Conservation (phyloP, 768 basidiomycete species). For the Rhizopogon vesiculosus region DNA sequence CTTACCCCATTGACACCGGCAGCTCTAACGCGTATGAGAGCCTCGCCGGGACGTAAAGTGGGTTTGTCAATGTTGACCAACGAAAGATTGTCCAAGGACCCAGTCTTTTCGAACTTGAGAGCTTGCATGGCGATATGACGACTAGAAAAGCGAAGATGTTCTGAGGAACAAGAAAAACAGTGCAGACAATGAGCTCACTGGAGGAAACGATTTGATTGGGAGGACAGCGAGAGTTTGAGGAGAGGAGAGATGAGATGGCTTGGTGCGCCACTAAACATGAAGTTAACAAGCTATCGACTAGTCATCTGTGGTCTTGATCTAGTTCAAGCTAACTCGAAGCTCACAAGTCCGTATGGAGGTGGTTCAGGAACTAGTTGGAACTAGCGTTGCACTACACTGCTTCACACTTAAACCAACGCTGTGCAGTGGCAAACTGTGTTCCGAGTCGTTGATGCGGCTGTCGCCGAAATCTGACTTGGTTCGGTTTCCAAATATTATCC, state of each 20-base stretch:
- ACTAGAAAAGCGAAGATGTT: not conserved
- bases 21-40: conserved; percentile 26
- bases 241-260: not conserved
- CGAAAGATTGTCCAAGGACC: conserved; percentile 23
- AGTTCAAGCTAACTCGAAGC: too few relatives aligned
- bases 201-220: not conserved
- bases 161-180: not conserved
- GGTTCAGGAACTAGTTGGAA: too few relatives aligned
- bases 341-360: too few relatives aligned
- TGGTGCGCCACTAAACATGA: not conserved
- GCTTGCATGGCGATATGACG: conserved; percentile 23
- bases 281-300: too few relatives aligned
- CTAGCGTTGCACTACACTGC: too few relatives aligned
- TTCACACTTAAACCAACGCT: too few relatives aligned
- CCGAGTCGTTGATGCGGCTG: too few relatives aligned
- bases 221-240: not conserved
- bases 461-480: too few relatives aligned
- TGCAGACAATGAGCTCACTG: not conserved
- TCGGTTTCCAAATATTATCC: too few relatives aligned
- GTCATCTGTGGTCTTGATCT: too few relatives aligned
- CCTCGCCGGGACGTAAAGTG: conserved; percentile 24
- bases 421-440: too few relatives aligned
- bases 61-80: conserved; percentile 23
- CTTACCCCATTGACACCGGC: conserved; percentile 30
- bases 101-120: conserved; percentile 26